phyloP scores from a whole-genome alignment of 2,329 filamentous ascomycete genomes.

The Fusarium liriodendri region DNA sequence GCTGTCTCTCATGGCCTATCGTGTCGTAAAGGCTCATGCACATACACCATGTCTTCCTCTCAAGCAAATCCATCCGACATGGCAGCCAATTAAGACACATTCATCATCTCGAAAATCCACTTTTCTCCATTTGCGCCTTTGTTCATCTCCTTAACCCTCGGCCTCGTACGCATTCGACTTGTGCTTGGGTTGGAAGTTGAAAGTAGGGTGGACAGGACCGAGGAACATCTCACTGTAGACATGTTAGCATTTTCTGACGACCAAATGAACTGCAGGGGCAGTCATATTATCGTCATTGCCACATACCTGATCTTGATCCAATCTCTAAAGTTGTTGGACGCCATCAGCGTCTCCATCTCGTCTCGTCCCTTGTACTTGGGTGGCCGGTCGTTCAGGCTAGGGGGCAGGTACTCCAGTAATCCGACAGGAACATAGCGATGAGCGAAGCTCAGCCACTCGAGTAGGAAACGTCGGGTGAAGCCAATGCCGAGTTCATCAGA shows the following conservation, averaged over 20 bases:
- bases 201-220: conserved; percentile 87
- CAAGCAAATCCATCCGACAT: not conserved
- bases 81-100: conserved; percentile 2
- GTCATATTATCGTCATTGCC: no score
- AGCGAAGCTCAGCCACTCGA: conserved; percentile 96
- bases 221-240: conserved; percentile 91
- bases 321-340: conserved; percentile 91
- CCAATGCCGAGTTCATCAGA: conserved; percentile 94
- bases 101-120: not conserved
- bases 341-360: conserved; percentile 93
- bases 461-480: conserved; percentile 88
- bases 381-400: conserved; percentile 88
- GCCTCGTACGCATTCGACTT: conserved; percentile 93
- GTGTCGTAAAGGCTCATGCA: not conserved
- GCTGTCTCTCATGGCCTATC: not conserved
- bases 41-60: not conserved
- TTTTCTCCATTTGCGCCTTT: not conserved
- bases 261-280: no score
- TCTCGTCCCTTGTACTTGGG: conserved; percentile 86
- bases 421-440: conserved; percentile 93
- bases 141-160: conserved; percentile 63
- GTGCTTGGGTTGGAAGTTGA: conserved; percentile 97
- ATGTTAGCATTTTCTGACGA: conserved; percentile 22
- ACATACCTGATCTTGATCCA: conserved; percentile 98
- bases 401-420: conserved; percentile 87